Evolutionary conservation across 768 basidiomycete genomes (phyloP), one percentile per base, ranked within the genome.

Genomic region (Podaxis carcinomalis): DNA sequence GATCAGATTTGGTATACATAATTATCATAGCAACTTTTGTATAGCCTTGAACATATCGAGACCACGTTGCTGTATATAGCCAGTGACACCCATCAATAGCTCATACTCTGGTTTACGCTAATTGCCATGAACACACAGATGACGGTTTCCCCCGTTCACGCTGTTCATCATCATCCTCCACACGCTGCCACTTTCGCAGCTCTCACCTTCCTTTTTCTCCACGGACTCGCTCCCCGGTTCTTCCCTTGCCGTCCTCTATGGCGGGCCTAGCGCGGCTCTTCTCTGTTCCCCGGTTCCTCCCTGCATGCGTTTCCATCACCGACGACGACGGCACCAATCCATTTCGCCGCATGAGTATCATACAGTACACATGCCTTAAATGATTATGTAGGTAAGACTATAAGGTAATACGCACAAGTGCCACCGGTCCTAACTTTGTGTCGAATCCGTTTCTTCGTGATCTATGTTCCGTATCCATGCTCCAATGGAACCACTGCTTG

Each of bases 401-500:
- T 58, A 51, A 50, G 21, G 35, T 51, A 39, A 3, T 23, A 54
- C 21, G 21, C 23, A 39, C n/a, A 27, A 6, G 35, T 25, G 13
- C 46, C 49, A 21, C 5, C 36, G 23, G 37, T 37, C 19, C 25
- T 23, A 57, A 19, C 27, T n/a, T 32, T 53, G 51, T 16, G 25
- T 46, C 21, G 40, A 23, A 23, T 32, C 47, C 23, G 36, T 40
- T 46, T 19, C 68, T 54, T 76, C 75, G 36, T 81, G 74, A 57
- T 87, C 89, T 63, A 98, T 93, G 72, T 96, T 97, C 78, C 92
- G 93, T 72, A 99, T 90, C 96, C 96, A 99, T 50, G 97, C 97
- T 4, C 96, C 96, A 62, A 98, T 92, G 4, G 93, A 82, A 52
- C 96, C 96, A 62, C 94, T 95, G 67, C 47, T 60, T 63, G 49